Percentiles rank a stretch among this genome's conserved stretches.
phyloP scores from a whole-genome alignment of 1,284 basidiomycete genomes.

The Cryptococcus maquisensis region DNA sequence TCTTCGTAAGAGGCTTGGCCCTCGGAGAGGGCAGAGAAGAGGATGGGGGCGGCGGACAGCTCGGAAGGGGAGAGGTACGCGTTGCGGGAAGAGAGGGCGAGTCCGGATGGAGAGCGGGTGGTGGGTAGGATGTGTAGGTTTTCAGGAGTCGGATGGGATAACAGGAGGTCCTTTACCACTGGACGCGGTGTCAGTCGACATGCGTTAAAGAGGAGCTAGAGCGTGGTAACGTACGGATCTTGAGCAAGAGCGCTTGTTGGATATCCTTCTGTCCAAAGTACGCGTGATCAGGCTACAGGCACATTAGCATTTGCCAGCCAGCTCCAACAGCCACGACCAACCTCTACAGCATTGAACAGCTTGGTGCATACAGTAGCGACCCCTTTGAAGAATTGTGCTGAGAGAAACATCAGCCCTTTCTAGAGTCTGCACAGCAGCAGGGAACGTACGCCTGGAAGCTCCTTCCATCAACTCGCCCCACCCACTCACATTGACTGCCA shows the following conservation, averaged over 20 bases:
- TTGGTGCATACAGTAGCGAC: slow-evolving; percentile 95
- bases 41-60: slow-evolving; percentile 62
- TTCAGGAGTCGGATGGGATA: slow-evolving; percentile 66
- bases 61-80: slow-evolving; percentile 70
- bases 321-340: slow-evolving; percentile 40
- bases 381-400: slow-evolving; percentile 91
- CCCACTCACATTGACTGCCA: slow-evolving; percentile 86
- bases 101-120: slow-evolving; percentile 57
- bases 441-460: slow-evolving; percentile 43
- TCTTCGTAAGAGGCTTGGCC: slow-evolving; percentile 38
- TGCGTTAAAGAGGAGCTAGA: background rate
- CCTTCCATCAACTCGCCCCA: slow-evolving; percentile 57
- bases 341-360: slow-evolving; percentile 87
- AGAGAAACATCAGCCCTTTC: background rate
- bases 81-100: slow-evolving; percentile 90
- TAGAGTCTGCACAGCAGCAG: background rate
- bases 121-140: slow-evolving; percentile 81
- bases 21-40: slow-evolving; percentile 65
- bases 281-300: slow-evolving; percentile 70
- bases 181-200: background rate
- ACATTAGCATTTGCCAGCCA: background rate
- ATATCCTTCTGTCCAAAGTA: slow-evolving; percentile 99
- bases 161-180: slow-evolving; percentile 73
- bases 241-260: slow-evolving; percentile 85
- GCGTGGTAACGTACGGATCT: slow-evolving; percentile 54